phyloP scores from a whole-genome alignment of 257 asterid genomes.

The Forsythia viridissima region DNA sequence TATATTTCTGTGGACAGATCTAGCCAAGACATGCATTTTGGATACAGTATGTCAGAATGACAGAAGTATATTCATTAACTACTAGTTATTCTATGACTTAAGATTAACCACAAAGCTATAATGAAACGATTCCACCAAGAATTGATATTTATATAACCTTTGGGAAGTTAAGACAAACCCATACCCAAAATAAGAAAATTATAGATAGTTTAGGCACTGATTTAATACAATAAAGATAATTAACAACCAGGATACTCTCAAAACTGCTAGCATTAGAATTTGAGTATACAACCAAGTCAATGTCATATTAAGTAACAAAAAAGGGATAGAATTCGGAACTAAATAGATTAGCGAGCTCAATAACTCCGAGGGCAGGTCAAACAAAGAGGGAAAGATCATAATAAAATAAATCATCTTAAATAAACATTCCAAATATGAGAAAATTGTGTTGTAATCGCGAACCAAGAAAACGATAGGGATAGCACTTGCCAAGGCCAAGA shows the following conservation, averaged over 20 bases:
- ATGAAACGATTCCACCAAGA: background rate
- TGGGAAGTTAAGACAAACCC: background rate
- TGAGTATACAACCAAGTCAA: background rate
- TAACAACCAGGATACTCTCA: background rate
- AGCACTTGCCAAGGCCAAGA: background rate
- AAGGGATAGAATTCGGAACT: background rate
- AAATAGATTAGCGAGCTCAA: background rate
- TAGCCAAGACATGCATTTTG: background rate
- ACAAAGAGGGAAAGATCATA: background rate
- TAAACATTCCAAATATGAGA: background rate
- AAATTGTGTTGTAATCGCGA: background rate
- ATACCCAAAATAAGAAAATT: background rate
- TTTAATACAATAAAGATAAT: background rate
- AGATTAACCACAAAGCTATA: background rate
- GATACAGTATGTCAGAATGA: slow-evolving; percentile 5
- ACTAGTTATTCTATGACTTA: background rate
- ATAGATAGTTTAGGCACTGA: background rate
- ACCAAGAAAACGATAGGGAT: background rate
- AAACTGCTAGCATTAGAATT: background rate
- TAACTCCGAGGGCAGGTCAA: background rate
- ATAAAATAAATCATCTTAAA: background rate
- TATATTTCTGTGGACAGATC: background rate
- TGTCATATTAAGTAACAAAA: background rate
- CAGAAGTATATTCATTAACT: slow-evolving; percentile 4
- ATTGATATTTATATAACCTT: background rate